Conservation (phyloP, 257 asterid species). For the Solanum microdontum region DNA sequence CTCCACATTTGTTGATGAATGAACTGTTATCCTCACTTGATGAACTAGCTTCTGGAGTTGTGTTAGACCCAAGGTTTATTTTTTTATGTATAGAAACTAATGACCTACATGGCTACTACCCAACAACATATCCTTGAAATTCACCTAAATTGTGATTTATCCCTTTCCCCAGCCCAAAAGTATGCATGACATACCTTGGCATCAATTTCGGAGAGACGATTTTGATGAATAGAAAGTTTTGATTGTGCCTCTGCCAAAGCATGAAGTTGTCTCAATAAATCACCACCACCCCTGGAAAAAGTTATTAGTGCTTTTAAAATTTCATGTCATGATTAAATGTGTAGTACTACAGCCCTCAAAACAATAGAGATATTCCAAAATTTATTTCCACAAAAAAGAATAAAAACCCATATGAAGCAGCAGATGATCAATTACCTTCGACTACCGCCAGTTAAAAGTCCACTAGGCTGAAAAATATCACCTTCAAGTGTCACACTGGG, state of each 20-base stretch:
- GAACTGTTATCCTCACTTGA: background rate
- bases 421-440: slow-evolving; percentile 51
- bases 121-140: background rate
- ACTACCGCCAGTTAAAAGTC: slow-evolving; percentile 96
- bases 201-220: slow-evolving; percentile 52
- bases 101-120: background rate
- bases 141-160: background rate
- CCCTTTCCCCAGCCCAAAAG: background rate
- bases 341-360: background rate
- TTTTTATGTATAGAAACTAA: background rate
- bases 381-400: background rate
- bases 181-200: slow-evolving; percentile 37
- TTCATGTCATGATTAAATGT: background rate
- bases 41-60: background rate
- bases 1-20: background rate
- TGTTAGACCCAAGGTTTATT: background rate
- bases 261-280: slow-evolving; percentile 71
- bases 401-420: background rate
- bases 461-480: slow-evolving; percentile 92
- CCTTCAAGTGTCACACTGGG: slow-evolving; percentile 84
- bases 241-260: slow-evolving; percentile 73
- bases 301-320: slow-evolving; percentile 9
- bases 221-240: slow-evolving; percentile 54
- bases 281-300: slow-evolving; percentile 88
- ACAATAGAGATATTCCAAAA: background rate